Conservation (phyloP, 1,139 yeast genomes). For the Taphrina sp. region DNA sequence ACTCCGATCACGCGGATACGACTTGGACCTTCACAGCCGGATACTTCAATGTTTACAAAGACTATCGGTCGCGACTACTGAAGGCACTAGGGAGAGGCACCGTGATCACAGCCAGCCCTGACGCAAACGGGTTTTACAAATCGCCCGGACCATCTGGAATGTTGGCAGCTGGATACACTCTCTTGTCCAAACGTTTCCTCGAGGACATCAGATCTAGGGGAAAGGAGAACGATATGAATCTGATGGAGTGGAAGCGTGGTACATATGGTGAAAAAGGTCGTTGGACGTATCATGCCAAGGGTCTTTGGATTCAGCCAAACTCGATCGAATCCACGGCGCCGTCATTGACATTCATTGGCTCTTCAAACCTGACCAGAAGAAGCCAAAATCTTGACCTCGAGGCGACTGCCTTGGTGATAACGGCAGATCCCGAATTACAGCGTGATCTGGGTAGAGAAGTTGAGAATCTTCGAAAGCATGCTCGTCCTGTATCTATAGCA, state of each 20-base stretch:
- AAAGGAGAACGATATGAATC: conserved; percentile 51
- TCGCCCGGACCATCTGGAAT: conserved; percentile 79
- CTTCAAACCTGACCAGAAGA: conserved; percentile 56
- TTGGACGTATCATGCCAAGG: conserved; percentile 99
- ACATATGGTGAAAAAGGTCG: conserved; percentile 76
- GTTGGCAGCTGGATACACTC: conserved; percentile 83
- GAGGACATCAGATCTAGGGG: conserved; percentile 53
- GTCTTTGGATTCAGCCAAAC: conserved; percentile 67
- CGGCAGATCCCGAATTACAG: conserved; percentile 63
- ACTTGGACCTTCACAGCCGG: conserved; percentile 95
- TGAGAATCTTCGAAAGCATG: conserved; percentile 52
- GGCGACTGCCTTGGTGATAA: conserved; percentile 74
- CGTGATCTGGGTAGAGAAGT: conserved; percentile 61
- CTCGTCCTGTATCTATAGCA: conserved; percentile 33
- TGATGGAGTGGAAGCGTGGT: conserved; percentile 87
- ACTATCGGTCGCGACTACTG: conserved; percentile 61
- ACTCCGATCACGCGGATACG: conserved; percentile 55
- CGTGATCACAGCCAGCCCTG: conserved; percentile 58
- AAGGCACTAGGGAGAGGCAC: conserved; percentile 62
- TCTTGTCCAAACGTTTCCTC: conserved; percentile 69
- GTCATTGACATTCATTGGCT: conserved; percentile 20
- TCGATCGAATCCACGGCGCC: conserved; percentile 45
- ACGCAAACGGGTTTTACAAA: conserved; percentile 88
- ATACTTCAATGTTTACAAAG: conserved; percentile 85
- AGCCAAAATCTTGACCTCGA: conserved; percentile 87